A percentile compares a stretch with the other conserved stretches of the same genome.
Conservation (phyloP, 805 yeast genomes). For the Schwanniomyces pseudopolymorphus region DNA sequence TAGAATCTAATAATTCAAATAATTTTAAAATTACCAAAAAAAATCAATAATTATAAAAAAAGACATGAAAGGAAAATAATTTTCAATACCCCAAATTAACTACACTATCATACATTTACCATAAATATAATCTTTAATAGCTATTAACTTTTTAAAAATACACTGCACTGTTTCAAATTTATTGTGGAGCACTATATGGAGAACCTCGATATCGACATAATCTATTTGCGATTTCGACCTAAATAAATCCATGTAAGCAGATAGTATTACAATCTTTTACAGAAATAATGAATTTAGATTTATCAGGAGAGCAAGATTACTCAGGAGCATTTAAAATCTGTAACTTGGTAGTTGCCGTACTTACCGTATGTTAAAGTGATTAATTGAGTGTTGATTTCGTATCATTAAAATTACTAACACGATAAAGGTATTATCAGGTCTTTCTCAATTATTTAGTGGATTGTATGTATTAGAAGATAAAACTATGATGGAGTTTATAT, state of each 20-base stretch:
- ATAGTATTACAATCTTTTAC: not conserved
- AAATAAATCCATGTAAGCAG: not conserved
- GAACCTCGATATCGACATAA: not conserved
- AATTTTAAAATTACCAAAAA: too few species aligned
- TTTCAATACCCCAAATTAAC: too few species aligned
- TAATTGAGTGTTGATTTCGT: not conserved
- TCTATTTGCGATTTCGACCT: not conserved
- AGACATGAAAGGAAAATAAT: too few species aligned
- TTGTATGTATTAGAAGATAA: slow-evolving; percentile 30
- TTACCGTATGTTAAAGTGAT: slow-evolving; percentile 42
- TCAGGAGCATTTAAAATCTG: slow-evolving; percentile 48
- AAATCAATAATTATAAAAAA: too few species aligned
- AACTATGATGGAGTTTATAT: not conserved
- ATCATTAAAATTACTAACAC: not conserved
- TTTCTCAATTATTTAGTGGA: slow-evolving; percentile 52
- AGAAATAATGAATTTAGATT: slow-evolving; percentile 41
- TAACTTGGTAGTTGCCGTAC: slow-evolving; percentile 55
- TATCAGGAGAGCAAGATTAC: slow-evolving; percentile 42
- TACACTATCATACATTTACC: too few species aligned
- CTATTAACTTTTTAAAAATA: too few species aligned
- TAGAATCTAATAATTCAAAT: too few species aligned
- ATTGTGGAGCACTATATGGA: not conserved
- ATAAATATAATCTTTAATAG: too few species aligned
- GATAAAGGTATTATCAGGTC: slow-evolving; percentile 43
- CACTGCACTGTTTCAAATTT: too few species aligned